Base-by-base conservation (phyloP, 306 rosid species). In the Ceratonia siliqua region DNA sequence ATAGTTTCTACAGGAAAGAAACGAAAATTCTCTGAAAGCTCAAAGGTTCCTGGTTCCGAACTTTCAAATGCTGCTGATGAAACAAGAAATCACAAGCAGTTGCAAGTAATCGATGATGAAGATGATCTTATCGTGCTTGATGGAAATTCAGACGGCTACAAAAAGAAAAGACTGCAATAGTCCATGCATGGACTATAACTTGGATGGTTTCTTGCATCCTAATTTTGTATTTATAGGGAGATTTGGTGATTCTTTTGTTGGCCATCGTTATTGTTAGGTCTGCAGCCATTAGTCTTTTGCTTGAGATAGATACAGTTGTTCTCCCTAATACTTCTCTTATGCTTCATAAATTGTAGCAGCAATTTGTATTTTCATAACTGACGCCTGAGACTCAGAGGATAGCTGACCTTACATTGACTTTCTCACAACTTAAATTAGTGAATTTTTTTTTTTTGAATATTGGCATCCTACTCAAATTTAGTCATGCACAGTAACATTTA, bases 221-320 rank as follows among this genome's bases (percentile, higher is more conserved):
- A 88, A 83, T 90, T 88, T 91, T 91, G 93, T 89, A 82, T 78
- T 53, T 56, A 70, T 90, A 81, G 84, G 87, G 82, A 87, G 88
- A 86, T 79, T 85, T 79, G 82, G 83, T 46, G 70, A 90, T 90
- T 89, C 88, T 86, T 88, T 89, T 75, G 87, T 81, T 70, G 78
- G 86, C 83, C 83, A 25, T 80, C 73, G 75, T 71, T 73, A 59
- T 80, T 78, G 13, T 62, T 82, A 84, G 97, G 84, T 65, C 8
- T 59, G 82, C 65, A 68, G 75, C 81, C 71, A 50, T 63, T 76
- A 84, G 82, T 63, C 56, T 81, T 84, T 53, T 79, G 70, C 32
- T 80, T 64, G 49, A 64, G 79, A 66, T 87, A 82, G 92, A 57
- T 78, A 35, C 70, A 56, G 18, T 63, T 33, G 42, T 58, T 64